These are phyloP conservation scores for Imleria badia DNA, from an alignment of 768 basidiomycete genomes.

Conservation along the genomic window DNA sequence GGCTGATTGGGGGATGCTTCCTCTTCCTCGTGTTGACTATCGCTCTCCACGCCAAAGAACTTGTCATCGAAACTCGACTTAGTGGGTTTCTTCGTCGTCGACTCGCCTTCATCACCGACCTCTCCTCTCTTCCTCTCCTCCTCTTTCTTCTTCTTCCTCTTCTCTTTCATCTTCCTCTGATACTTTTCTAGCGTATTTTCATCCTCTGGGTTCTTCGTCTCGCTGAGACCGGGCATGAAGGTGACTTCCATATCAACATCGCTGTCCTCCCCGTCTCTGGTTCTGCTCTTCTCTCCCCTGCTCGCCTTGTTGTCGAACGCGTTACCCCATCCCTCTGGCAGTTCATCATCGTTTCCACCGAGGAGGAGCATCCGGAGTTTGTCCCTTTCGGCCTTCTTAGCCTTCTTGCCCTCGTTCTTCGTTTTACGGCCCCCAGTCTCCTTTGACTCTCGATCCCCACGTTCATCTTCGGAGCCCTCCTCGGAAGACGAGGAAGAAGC, in stretches of 20 bases:
- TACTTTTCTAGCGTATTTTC: constrained; percentile 91
- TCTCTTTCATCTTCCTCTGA: constrained; percentile 87
- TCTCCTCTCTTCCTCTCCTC: constrained; percentile 47
- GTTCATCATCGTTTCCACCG: constrained; percentile 57
- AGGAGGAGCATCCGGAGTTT: constrained; percentile 78
- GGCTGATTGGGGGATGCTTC: constrained; percentile 19
- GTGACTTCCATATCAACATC: constrained; percentile 94
- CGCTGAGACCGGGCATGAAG: constrained; percentile 82
- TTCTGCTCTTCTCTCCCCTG: neutral
- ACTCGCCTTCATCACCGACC: constrained; percentile 21
- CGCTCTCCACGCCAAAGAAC: constrained; percentile 64
- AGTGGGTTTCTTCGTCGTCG: constrained; percentile 6
- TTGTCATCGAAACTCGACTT: constrained; percentile 51
- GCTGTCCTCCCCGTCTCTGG: constrained; percentile 26
- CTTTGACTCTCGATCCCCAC: neutral
- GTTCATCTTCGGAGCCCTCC: constrained; percentile 41
- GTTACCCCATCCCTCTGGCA: constrained; percentile 85
- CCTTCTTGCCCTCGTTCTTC: constrained; percentile 20
- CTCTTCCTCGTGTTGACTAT: constrained; percentile 24
- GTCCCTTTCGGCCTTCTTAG: constrained; percentile 53
- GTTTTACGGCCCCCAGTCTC: constrained; percentile 6
- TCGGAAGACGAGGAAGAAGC: constrained; percentile 72
- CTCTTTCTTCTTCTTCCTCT: constrained; percentile 77
- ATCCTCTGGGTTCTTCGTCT: constrained; percentile 51
- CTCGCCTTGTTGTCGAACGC: constrained; percentile 28